Evolutionary conservation across 1,139 yeast species (phyloP), one percentile per base, ranked within the genome.

Genomic region (Arxiozyma slooffiae): DNA sequence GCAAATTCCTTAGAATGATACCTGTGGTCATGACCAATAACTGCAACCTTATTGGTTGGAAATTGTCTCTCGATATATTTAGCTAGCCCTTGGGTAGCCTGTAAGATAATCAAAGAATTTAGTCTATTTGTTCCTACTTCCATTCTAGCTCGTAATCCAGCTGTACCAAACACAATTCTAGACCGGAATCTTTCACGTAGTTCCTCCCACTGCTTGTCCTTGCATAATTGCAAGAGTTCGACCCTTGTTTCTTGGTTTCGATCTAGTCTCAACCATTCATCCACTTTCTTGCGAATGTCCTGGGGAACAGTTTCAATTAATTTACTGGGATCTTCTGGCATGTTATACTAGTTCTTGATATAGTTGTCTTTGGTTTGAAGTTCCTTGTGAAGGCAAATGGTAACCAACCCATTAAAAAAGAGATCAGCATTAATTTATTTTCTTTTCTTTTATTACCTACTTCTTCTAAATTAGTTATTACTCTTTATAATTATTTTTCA

Each of bases 1-100:
- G 97, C 97, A 71, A 84, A 92, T 52, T 83, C 71, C 54, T 73
- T 75, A 0, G 97, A 90, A 62, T 89, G 78, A 69, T 76, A 82
- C 43, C 98, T 74, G 66, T 92, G 97, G 64, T 92, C 98, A 68
- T 89, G 90, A 1, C 97, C 97, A 44, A 92, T 72, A 0, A 89
- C 96, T 21, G 88, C 73, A 0, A 76, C 76, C 3, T 79, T 68
- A 14, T 71, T 69, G 30, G 60, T 52, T 2, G 68, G 62, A 21
- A 68, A 67, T n/a, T 64, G 61, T n/a, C 60, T 53, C 22, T 57
- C 57, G 2, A 85, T 70, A 64, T 85, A 87, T 50, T 70, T 70
- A 0, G 95, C 85, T 36, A 92, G 72, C 0, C 97, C 98, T 62
- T 90, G 97, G 0, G 97, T 82, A 0, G 97, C 94, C 67, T 90